These are phyloP conservation scores for Ilyonectria mors-panacis DNA, from an alignment of 2,329 filamentous ascomycete genomes.

Conservation along the genomic window DNA sequence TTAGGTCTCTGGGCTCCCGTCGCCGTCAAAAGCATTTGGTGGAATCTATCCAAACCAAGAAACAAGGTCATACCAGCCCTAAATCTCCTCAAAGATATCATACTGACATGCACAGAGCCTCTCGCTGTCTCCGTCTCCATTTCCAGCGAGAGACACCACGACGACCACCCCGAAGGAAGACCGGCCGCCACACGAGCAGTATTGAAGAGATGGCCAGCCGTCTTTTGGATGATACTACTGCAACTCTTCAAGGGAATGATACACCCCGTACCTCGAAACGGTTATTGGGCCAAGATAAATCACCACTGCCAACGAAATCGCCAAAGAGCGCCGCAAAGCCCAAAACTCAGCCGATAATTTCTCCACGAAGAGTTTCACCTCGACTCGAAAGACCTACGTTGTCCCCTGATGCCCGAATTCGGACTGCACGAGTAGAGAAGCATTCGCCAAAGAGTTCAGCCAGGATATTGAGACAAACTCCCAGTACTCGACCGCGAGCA, in stretches of 20 bases:
- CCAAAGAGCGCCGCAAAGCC: slow-evolving; percentile 13
- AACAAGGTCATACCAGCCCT: slow-evolving; percentile 35
- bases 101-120: slow-evolving; percentile 24
- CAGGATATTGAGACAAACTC: slow-evolving; percentile 32
- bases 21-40: slow-evolving; percentile 41
- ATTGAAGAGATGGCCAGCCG: slow-evolving; percentile 51
- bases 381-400: slow-evolving; percentile 22
- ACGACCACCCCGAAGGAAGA: slow-evolving; percentile 31
- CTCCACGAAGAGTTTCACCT: slow-evolving; percentile 29
- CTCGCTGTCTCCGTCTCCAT: background rate
- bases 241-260: slow-evolving; percentile 20
- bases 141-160: slow-evolving; percentile 23
- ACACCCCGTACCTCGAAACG: background rate
- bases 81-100: background rate
- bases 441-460: slow-evolving; percentile 23
- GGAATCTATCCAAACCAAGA: slow-evolving; percentile 32
- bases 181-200: slow-evolving; percentile 19
- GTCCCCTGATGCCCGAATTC: slow-evolving; percentile 10
- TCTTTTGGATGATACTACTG: slow-evolving; percentile 46
- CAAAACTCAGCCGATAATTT: slow-evolving; percentile 14
- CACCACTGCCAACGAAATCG: background rate
- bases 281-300: background rate
- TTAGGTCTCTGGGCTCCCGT: slow-evolving; percentile 47
- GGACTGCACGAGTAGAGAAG: slow-evolving; percentile 31
- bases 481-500: slow-evolving; percentile 28